Evolutionary conservation across 257 asterid genomes (phyloP).

Genomic region (Eucommia ulmoides): DNA sequence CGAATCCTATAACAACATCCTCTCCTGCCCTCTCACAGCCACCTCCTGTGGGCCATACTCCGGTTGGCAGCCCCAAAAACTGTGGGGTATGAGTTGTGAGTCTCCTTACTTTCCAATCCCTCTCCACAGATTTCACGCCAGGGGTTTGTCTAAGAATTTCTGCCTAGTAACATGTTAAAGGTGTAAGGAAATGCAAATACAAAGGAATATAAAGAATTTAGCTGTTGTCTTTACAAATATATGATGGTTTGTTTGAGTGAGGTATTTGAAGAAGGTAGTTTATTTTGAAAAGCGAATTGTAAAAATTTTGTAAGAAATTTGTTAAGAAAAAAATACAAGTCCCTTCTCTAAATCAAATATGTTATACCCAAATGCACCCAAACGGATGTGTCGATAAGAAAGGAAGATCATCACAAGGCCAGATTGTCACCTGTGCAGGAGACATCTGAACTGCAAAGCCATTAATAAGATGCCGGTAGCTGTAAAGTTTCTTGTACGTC

Average conservation of each 20-base stretch:
- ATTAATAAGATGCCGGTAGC: constrained; percentile 85
- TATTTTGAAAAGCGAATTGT: too few species aligned
- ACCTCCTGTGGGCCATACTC: constrained; percentile 97
- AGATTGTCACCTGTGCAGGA: constrained; percentile 78
- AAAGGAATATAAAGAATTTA: constrained; percentile 7
- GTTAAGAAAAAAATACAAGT: too few species aligned
- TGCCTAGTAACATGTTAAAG: constrained; percentile 58
- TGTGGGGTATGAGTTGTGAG: constrained; percentile 97
- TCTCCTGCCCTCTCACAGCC: constrained; percentile 96
- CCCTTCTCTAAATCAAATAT: too few species aligned
- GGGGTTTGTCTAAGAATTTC: constrained; percentile 68
- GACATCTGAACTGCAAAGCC: constrained; percentile 86
- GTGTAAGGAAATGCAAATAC: constrained; percentile 29
- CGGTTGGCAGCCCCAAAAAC: constrained; percentile 95
- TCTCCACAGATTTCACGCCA: constrained; percentile 79
- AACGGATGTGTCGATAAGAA: too few species aligned
- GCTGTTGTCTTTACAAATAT: too few species aligned
- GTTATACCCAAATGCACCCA: too few species aligned
- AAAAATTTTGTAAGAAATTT: too few species aligned
- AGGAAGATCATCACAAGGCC: too few species aligned
- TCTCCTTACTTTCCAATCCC: constrained; percentile 95
- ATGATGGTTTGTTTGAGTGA: too few species aligned
- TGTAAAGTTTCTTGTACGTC: constrained; percentile 73
- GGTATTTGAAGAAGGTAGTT: too few species aligned
- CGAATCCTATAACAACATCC: constrained; percentile 78